Conservation (phyloP, 2,329 filamentous ascomycete genomes). For the Alternaria dauci region DNA sequence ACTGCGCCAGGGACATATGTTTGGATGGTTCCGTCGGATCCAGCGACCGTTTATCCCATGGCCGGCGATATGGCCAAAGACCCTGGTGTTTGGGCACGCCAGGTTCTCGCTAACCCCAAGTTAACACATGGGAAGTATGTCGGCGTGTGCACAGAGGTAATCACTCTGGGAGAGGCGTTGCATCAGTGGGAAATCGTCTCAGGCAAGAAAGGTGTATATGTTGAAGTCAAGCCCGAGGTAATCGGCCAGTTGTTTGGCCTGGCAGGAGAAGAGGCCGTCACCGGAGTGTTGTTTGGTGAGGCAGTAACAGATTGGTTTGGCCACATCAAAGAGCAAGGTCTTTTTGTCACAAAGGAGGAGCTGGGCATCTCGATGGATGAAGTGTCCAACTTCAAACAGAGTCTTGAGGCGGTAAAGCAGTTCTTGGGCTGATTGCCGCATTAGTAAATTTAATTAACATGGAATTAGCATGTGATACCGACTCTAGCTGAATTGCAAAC, state of each 20-base stretch:
- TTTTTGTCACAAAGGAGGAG: constrained; percentile 9
- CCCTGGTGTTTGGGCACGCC: constrained; percentile 12
- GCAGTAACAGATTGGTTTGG: constrained; percentile 9
- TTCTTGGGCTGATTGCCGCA: not conserved
- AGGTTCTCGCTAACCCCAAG: constrained; percentile 8
- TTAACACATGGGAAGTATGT: constrained; percentile 9
- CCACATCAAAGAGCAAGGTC: constrained; percentile 1
- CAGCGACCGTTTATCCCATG: constrained; percentile 7
- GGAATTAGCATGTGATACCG: not conserved
- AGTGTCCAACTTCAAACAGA: constrained; percentile 10
- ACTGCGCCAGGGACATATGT: constrained; percentile 2
- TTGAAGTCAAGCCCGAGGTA: constrained; percentile 1
- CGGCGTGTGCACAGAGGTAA: constrained; percentile 7
- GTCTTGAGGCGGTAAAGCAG: constrained; percentile 3
- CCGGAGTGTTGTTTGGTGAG: constrained; percentile 5
- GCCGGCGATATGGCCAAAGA: constrained; percentile 11
- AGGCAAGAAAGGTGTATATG: constrained; percentile 12
- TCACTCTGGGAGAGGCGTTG: constrained; percentile 4
- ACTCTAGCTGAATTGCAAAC: not conserved
- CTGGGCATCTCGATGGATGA: constrained; percentile 4
- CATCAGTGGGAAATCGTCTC: constrained; percentile 1
- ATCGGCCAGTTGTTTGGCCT: not conserved
- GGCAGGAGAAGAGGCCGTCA: constrained; percentile 10
- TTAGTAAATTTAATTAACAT: not conserved
- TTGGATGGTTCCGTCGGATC: constrained; percentile 8